Conservation (phyloP, 345 rosid genomes). For the Syzygium aromaticum region DNA sequence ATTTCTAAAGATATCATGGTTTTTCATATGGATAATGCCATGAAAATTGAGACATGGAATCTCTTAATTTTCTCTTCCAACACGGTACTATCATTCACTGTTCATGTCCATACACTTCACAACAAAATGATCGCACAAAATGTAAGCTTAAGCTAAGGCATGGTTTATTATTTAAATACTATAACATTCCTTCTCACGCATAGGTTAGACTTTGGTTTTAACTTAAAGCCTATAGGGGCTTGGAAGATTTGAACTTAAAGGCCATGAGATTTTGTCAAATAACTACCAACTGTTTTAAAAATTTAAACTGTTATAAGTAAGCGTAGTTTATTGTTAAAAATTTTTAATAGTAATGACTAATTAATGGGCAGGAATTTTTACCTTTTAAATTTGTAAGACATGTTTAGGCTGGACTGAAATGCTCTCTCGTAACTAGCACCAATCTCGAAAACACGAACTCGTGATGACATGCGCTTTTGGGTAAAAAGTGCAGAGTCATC, state of each 20-base stretch:
- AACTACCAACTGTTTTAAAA: background rate
- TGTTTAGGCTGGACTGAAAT: background rate
- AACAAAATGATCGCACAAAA: background rate
- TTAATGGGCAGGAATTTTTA: background rate
- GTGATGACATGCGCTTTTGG: background rate
- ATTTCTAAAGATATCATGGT: background rate
- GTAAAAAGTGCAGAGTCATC: background rate
- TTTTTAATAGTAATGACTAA: background rate
- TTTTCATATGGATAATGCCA: background rate
- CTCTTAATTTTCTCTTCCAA: no score
- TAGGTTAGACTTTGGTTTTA: rapidly evolving
- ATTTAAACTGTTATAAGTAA: rapidly evolving
- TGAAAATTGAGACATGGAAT: background rate
- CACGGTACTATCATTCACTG: no score
- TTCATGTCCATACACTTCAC: background rate
- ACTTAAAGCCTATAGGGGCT: no score
- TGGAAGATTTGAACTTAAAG: background rate
- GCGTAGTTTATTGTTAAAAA: rapidly evolving
- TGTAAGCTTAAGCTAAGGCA: background rate
- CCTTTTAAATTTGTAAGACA: background rate
- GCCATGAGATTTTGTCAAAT: background rate
- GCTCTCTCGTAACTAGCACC: background rate
- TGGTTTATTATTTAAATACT: background rate
- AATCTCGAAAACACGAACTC: background rate
- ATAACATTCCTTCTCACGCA: background rate